These are phyloP conservation scores for Exserohilum turcica DNA, from an alignment of 2,329 filamentous ascomycete genomes.

Conservation along the genomic window DNA sequence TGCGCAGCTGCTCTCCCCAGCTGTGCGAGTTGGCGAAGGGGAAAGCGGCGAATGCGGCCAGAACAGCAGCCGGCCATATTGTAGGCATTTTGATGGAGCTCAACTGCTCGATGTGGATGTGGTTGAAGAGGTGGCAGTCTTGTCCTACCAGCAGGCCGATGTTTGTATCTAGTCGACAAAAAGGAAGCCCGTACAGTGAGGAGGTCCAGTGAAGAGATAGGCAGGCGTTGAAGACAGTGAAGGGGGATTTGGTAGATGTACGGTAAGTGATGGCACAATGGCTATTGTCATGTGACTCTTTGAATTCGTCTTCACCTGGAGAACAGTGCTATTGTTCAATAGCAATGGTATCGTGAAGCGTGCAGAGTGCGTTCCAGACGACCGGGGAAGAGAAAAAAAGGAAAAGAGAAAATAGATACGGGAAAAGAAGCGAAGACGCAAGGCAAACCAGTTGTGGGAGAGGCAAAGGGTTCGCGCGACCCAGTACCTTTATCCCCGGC, in stretches of 20 bases:
- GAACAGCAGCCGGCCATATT: conserved; percentile 15
- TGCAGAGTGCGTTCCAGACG: conserved; percentile 20
- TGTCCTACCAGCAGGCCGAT: conserved; percentile 8
- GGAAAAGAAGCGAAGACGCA: conserved; percentile 24
- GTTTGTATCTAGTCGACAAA: not conserved
- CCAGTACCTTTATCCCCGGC: conserved; percentile 41
- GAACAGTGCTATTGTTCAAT: conserved; percentile 39
- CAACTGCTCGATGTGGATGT: conserved; percentile 3
- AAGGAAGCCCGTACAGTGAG: not conserved
- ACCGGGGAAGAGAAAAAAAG: conserved; percentile 21
- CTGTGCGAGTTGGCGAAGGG: conserved; percentile 60
- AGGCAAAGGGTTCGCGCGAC: conserved; percentile 23
- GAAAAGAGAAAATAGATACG: conserved; percentile 12
- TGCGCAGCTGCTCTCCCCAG: conserved; percentile 79
- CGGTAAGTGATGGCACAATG: conserved; percentile 18
- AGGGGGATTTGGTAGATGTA: conserved; percentile 18
- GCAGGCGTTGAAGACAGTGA: conserved; percentile 3
- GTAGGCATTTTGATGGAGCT: conserved; percentile 25
- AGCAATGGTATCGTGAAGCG: conserved; percentile 23
- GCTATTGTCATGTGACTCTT: conserved; percentile 19
- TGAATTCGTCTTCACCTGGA: conserved; percentile 31
- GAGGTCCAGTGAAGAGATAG: conserved; percentile 5
- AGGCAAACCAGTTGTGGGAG: conserved; percentile 20
- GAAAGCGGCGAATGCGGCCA: conserved; percentile 27
- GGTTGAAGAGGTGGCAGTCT: not conserved